Percentiles rank a stretch among this genome's conserved stretches.
phyloP scores from a whole-genome alignment of 2,329 filamentous ascomycete genomes.

The Botryotinia globosa region DNA sequence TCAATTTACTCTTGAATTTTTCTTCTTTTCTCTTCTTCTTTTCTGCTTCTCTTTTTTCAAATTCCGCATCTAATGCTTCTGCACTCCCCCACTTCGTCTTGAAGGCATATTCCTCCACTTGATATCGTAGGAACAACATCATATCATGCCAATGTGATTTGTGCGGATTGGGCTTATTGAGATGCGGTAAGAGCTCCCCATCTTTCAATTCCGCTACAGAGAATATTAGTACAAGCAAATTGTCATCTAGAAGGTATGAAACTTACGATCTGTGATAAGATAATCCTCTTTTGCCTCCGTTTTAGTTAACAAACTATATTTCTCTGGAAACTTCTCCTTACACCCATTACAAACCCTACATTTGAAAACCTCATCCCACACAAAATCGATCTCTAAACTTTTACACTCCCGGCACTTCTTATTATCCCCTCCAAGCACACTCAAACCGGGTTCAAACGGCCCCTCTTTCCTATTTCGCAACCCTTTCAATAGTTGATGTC shows the following conservation, averaged over 20 bases:
- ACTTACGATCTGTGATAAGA: constrained; percentile 82
- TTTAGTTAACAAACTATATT: constrained; percentile 93
- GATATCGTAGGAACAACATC: constrained; percentile 92
- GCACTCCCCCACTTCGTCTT: constrained; percentile 85
- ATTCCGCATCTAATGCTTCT: constrained; percentile 84
- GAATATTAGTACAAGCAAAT: constrained; percentile 11
- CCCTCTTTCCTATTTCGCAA: constrained; percentile 73
- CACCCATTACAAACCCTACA: constrained; percentile 75
- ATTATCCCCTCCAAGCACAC: constrained; percentile 61
- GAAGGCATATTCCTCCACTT: constrained; percentile 93
- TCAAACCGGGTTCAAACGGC: constrained; percentile 86
- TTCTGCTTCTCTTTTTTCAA: constrained; percentile 71
- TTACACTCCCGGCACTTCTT: constrained; percentile 82
- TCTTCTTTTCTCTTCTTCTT: constrained; percentile 84
- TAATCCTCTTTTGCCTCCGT: constrained; percentile 96
- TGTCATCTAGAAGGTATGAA: neutral
- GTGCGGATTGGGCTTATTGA: constrained; percentile 89
- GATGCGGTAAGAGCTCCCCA: constrained; percentile 77
- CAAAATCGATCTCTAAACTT: constrained; percentile 85
- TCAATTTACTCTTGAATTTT: constrained; percentile 86
- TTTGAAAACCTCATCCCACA: constrained; percentile 84
- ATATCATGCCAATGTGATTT: constrained; percentile 97
- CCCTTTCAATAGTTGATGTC: constrained; percentile 69
- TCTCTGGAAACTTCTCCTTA: constrained; percentile 87
- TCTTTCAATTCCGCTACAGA: constrained; percentile 83